Conservation (phyloP, 2,329 filamentous ascomycete species). For the Fusarium sp. region DNA sequence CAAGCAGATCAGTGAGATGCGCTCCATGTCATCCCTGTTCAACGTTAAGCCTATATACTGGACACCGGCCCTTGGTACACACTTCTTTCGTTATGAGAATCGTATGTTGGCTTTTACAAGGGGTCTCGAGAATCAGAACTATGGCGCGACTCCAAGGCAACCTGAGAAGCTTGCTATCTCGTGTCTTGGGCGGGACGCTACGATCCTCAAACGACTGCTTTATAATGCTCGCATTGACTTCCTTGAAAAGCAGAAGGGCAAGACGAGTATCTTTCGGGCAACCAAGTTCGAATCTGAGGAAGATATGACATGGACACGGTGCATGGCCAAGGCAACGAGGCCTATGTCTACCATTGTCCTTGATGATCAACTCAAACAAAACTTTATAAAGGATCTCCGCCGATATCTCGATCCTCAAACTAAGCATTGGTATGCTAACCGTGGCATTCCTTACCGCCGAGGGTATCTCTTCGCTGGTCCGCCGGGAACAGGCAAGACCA, state of each 20-base stretch:
- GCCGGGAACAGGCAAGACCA: conserved; percentile 37
- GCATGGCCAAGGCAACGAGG: conserved; percentile 32
- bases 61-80: conserved; percentile 26
- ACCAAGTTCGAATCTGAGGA: background rate
- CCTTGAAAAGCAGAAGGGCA: conserved; percentile 22
- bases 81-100: conserved; percentile 26
- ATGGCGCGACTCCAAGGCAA: background rate
- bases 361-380: conserved; percentile 25
- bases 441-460: conserved; percentile 37
- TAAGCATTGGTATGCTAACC: conserved; percentile 29
- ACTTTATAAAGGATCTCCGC: conserved; percentile 26
- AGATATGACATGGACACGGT: conserved; percentile 19
- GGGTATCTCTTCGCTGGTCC: conserved; percentile 38
- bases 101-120: conserved; percentile 20
- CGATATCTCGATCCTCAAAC: conserved; percentile 34
- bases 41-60: conserved; percentile 15
- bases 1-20: background rate
- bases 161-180: background rate
- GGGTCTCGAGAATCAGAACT: background rate
- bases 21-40: background rate
- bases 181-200: conserved; percentile 21
- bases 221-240: conserved; percentile 27
- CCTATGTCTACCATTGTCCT: conserved; percentile 35
- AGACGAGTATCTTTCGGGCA: conserved; percentile 25
- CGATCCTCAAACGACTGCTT: conserved; percentile 26